Conservation (phyloP, 2,329 filamentous ascomycete genomes). For the Aaosphaeria pasadenensis region DNA sequence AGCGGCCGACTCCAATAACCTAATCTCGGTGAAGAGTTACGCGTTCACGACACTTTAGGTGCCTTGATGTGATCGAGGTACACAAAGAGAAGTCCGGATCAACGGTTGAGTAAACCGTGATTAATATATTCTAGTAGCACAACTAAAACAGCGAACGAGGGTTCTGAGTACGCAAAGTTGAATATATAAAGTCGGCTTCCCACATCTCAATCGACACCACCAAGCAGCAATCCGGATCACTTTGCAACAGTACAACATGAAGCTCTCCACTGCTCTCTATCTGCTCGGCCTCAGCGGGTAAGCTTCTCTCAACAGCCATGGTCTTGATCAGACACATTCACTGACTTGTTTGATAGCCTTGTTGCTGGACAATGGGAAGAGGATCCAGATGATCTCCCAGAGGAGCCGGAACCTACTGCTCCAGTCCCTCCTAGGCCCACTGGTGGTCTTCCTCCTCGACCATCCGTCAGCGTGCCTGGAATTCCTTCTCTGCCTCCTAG, state of each 20-base stretch:
- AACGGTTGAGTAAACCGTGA: conserved; percentile 9
- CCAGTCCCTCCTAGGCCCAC: no score
- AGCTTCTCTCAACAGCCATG: background rate
- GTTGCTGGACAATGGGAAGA: conserved; percentile 10
- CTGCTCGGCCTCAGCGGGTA: conserved; percentile 18
- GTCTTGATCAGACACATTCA: background rate
- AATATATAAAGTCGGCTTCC: background rate
- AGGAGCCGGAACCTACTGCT: no score
- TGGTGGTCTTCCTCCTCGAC: no score
- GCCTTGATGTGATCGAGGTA: background rate
- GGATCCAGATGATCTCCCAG: conserved; percentile 4
- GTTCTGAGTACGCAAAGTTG: background rate
- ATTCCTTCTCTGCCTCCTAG: no score
- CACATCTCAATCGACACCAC: background rate
- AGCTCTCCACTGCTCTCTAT: conserved; percentile 19
- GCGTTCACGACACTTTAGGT: conserved; percentile 1
- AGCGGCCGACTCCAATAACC: conserved; percentile 2
- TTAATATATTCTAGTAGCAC: conserved; percentile 7
- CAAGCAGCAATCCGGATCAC: background rate
- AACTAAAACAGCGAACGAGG: background rate
- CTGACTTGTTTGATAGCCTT: conserved; percentile 11
- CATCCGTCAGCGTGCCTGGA: no score
- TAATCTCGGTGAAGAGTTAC: conserved; percentile 3
- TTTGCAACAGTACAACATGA: conserved; percentile 17
- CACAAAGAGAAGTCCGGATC: conserved; percentile 3